Percentiles rank a stretch among this genome's conserved stretches.
These are phyloP conservation scores for Talaromyces proteolyticus DNA, from an alignment of 495 filamentous ascomycete species.

Conservation along the genomic window DNA sequence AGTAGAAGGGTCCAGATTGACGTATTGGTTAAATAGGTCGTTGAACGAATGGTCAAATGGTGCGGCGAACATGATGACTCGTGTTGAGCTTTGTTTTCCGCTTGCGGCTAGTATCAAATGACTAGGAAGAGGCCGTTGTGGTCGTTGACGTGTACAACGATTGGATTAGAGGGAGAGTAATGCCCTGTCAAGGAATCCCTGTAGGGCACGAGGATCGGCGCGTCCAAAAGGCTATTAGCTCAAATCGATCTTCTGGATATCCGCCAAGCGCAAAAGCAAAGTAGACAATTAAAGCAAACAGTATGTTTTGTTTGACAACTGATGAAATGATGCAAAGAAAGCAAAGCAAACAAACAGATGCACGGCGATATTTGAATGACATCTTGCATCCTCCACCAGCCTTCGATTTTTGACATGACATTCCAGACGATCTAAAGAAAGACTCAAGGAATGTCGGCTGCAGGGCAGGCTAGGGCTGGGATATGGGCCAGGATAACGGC, in stretches of 20 bases:
- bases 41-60: conserved; percentile 45
- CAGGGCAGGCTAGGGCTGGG: conserved; percentile 5
- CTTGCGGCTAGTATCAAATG: conserved; percentile 32
- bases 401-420: conserved; percentile 32
- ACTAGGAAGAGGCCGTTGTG: conserved; percentile 12
- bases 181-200: background rate
- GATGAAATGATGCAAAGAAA: conserved; percentile 33
- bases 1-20: conserved; percentile 38
- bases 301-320: conserved; percentile 7
- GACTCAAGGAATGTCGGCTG: conserved; percentile 29
- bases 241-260: background rate
- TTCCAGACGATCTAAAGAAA: conserved; percentile 35
- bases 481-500: background rate
- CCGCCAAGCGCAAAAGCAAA: conserved; percentile 5
- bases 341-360: conserved; percentile 47
- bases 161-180: background rate
- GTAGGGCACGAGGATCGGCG: conserved; percentile 3
- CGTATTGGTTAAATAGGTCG: conserved; percentile 47
- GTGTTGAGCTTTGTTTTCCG: conserved; percentile 38
- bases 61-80: conserved; percentile 41
- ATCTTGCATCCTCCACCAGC: conserved; percentile 23
- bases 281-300: conserved; percentile 4
- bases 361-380: conserved; percentile 39
- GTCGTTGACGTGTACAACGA: conserved; percentile 12
- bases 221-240: background rate